Percentiles rank a stretch among this genome's conserved stretches.
Evolutionary conservation across 495 filamentous ascomycete genomes (phyloP).

Genomic region (Trichoderma virens): DNA sequence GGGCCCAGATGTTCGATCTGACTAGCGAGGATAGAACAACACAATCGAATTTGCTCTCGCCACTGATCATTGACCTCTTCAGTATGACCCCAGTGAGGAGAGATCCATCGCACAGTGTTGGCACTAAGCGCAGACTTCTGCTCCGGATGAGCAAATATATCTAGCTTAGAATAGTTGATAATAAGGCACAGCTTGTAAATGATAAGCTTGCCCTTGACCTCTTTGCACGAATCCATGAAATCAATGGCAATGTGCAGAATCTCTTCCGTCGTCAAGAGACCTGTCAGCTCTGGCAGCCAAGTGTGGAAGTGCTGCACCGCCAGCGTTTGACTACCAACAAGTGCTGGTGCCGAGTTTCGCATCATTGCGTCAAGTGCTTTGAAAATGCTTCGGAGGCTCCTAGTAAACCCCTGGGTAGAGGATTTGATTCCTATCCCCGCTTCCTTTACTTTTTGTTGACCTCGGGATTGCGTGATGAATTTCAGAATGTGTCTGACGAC

Average conservation of each 20-base stretch:
- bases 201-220: constrained; percentile 87
- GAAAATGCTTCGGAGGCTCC: constrained; percentile 81
- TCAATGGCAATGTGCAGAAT: constrained; percentile 85
- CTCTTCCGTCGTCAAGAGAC: constrained; percentile 69
- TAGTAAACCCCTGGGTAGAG: constrained; percentile 65
- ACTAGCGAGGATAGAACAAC: constrained; percentile 81
- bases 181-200: constrained; percentile 90
- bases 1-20: constrained; percentile 72
- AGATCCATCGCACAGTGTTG: constrained; percentile 85
- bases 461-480: constrained; percentile 86
- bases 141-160: constrained; percentile 69
- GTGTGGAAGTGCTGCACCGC: constrained; percentile 95
- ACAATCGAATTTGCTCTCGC: constrained; percentile 86
- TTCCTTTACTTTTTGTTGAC: constrained; percentile 82
- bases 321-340: constrained; percentile 90
- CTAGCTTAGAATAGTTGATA: constrained; percentile 74
- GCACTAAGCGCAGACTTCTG: constrained; percentile 64
- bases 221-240: constrained; percentile 85
- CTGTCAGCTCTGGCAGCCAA: constrained; percentile 83
- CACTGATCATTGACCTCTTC: constrained; percentile 72
- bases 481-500: constrained; percentile 88
- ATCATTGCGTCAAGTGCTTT: constrained; percentile 82
- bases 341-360: constrained; percentile 70
- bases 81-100: constrained; percentile 83
- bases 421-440: constrained; percentile 82